Base-by-base conservation (phyloP, 2,329 filamentous ascomycete genomes). In the Geosmithia flava region DNA sequence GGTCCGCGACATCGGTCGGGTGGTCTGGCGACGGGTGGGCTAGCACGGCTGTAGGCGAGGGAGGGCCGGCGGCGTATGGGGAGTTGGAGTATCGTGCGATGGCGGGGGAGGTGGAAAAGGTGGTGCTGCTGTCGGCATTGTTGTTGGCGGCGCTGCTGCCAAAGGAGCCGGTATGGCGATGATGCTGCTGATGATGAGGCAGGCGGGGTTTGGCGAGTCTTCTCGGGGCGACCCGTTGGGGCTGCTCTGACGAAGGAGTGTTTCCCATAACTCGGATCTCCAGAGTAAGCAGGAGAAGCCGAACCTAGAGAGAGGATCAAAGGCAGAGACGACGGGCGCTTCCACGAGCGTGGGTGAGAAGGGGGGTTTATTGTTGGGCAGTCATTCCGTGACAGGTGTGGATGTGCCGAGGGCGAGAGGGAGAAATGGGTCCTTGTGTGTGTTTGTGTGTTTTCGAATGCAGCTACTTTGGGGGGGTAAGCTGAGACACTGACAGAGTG, bases 181-280 rank as follows among this genome's bases (percentile, higher is more conserved):
- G 68, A 48, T 62, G 63, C n/a, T n/a, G n/a, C n/a, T 62, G 63
- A 52, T 62, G 63, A 53, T 62, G 68, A 48, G 61, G 63, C 37
- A 64, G 67, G 51, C 65, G 69, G 50, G 71, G 68, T 58, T 78
- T 78, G 46, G 69, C 74, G 51, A 78, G 66, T 62, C 69, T 37
- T 11, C 33, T 76, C 53, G 75, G 69, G 57, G 69, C 60, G 55
- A 54, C 51, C 56, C 62, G 58, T 49, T 57, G 53, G 51, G 62
- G 60, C 58, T 65, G 64, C 59, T 73, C 68, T 54, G 66, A 59
- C 43, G 72, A 78, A 49, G 69, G 60, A 44, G 65, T 60, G 58
- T 77, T 77, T 48, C 74, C 74, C 74, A 78, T 78, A 42, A 50
- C 39, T 53, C 47, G 40, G 3, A n/a, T 42, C n/a, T n/a, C n/a